Conservation (phyloP, 192 early-diverging fungal genomes). For the Dispira parvispora region DNA sequence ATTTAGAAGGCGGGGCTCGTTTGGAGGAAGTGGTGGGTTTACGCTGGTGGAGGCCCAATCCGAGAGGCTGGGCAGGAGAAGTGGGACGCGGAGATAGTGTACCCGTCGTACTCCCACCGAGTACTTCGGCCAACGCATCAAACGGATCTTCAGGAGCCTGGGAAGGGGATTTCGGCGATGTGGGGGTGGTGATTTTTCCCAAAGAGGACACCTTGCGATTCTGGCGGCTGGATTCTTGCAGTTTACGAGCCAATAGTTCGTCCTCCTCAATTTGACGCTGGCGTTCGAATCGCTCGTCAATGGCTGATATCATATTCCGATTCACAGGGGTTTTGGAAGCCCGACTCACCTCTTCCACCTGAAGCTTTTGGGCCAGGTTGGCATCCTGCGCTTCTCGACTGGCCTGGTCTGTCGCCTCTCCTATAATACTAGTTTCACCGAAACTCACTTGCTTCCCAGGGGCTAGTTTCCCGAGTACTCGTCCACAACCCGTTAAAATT, state of each 20-base stretch:
- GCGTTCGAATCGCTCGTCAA: conserved; percentile 21
- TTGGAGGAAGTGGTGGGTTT: conserved; percentile 11
- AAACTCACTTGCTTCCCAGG: conserved; percentile 24
- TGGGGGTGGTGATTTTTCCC: no score
- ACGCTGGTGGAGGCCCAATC: conserved; percentile 19
- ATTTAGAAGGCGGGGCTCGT: conserved; percentile 12
- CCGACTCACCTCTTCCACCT: conserved; percentile 19
- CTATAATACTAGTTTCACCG: conserved; percentile 17
- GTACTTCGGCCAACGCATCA: conserved; percentile 2
- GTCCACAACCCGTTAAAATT: conserved; percentile 39
- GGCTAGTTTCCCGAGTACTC: conserved; percentile 22
- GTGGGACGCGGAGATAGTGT: not conserved
- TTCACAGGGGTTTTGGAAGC: conserved; percentile 14
- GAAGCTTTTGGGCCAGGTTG: conserved; percentile 16
- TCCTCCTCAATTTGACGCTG: conserved; percentile 55
- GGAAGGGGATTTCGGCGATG: conserved; percentile 3
- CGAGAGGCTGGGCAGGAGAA: conserved; percentile 18
- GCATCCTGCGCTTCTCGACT: conserved; percentile 14
- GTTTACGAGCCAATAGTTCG: conserved; percentile 60
- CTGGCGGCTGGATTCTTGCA: conserved; percentile 53
- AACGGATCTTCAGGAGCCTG: conserved; percentile 15
- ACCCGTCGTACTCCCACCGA: not conserved
- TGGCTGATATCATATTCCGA: conserved; percentile 28
- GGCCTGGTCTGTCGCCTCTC: conserved; percentile 15
- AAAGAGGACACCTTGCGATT: not conserved